Percentiles rank a stretch among this genome's conserved stretches.
phyloP scores from a whole-genome alignment of 116 monocot genomes.

The Posidonia oceanica region DNA sequence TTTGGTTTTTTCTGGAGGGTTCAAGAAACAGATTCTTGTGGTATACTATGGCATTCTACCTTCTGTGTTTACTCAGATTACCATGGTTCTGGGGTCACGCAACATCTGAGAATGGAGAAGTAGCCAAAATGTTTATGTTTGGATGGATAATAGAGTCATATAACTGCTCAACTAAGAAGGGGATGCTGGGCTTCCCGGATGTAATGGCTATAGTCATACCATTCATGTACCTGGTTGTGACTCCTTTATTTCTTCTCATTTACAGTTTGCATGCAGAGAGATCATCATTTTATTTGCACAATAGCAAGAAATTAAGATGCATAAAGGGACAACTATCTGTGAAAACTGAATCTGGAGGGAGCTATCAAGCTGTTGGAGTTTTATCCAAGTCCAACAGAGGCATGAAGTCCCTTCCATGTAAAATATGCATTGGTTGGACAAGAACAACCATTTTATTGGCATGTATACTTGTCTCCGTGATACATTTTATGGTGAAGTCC shows the following conservation, averaged over 20 bases:
- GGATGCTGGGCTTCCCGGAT: constrained; percentile 36
- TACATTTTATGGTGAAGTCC: constrained; percentile 49
- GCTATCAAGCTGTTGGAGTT: not conserved
- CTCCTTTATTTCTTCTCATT: constrained; percentile 51
- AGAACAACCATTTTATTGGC: constrained; percentile 30
- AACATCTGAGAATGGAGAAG: constrained; percentile 49
- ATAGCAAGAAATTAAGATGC: constrained; percentile 7
- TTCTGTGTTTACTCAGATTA: constrained; percentile 42
- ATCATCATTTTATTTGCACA: constrained; percentile 22
- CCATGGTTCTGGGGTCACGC: constrained; percentile 82
- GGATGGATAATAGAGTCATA: constrained; percentile 40
- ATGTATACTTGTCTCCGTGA: constrained; percentile 21
- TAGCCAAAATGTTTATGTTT: constrained; percentile 42
- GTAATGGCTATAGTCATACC: constrained; percentile 54
- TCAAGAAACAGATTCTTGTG: constrained; percentile 47
- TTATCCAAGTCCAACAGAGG: not conserved
- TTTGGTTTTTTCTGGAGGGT: constrained; percentile 66
- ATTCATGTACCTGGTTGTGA: constrained; percentile 66
- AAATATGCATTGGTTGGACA: constrained; percentile 14
- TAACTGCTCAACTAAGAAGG: not conserved
- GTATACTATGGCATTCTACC: constrained; percentile 40
- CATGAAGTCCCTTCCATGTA: not conserved
- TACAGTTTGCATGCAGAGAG: constrained; percentile 48
- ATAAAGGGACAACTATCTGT: not conserved
- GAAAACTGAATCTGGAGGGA: constrained; percentile 2